Evolutionary conservation across 2,329 filamentous ascomycete genomes (phyloP).

Genomic region (Apiospora aurea): DNA sequence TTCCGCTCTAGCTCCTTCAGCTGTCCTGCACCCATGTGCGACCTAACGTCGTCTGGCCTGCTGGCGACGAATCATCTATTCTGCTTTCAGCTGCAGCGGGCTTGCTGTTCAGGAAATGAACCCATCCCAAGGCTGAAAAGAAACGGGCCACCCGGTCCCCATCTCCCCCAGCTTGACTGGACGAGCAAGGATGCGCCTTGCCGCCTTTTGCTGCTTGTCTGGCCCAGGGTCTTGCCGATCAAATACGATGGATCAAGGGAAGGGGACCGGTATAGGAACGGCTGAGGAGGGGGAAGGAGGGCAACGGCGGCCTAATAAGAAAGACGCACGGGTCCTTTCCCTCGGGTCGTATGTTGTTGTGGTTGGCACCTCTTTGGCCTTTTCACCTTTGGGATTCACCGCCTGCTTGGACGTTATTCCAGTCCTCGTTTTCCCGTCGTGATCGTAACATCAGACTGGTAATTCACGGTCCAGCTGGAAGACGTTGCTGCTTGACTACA

Average conservation of each 20-base stretch:
- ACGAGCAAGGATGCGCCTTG: conserved; percentile 6
- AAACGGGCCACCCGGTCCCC: conserved; percentile 4
- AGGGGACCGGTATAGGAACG: background rate
- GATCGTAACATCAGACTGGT: background rate
- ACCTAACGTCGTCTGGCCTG: background rate
- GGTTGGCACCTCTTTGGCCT: background rate
- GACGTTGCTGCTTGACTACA: background rate
- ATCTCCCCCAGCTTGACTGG: background rate
- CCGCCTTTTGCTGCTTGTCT: conserved; percentile 3
- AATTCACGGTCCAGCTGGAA: background rate
- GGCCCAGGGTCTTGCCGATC: background rate
- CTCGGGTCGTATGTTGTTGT: background rate
- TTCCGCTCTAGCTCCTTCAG: conserved; percentile 22
- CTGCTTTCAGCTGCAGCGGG: conserved; percentile 5
- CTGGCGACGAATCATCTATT: background rate
- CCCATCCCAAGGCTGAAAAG: conserved; percentile 3
- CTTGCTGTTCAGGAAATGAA: conserved; percentile 4
- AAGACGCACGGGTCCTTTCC: background rate
- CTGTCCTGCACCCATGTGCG: conserved; percentile 17
- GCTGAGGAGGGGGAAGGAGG: background rate
- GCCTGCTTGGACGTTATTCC: background rate
- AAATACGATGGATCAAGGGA: conserved; percentile 6
- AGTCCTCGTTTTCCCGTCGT: background rate
- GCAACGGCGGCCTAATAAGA: background rate
- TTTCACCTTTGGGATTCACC: background rate